These are phyloP conservation scores for Fraxinus greggii DNA, from an alignment of 305 asterid species.

Conservation along the genomic window DNA sequence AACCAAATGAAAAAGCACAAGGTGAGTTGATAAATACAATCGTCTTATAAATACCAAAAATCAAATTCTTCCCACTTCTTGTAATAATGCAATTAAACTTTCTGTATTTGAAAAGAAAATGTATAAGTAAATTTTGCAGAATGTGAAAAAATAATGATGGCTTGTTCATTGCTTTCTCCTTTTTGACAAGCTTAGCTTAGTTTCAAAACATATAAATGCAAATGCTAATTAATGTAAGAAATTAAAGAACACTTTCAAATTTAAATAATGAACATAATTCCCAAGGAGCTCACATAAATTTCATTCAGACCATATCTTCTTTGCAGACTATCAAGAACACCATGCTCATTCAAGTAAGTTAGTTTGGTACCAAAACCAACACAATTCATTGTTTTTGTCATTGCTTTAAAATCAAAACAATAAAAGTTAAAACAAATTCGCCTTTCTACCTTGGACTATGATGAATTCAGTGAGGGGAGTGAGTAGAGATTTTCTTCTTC, in stretches of 20 bases:
- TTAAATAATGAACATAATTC: not conserved
- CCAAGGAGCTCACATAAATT: constrained; percentile 64
- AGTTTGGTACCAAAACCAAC: constrained; percentile 43
- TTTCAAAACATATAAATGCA: not conserved
- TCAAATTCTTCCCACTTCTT: not conserved
- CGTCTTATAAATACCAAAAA: not conserved
- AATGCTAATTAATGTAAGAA: not conserved
- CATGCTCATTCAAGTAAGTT: constrained; percentile 93
- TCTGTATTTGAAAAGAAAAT: not conserved
- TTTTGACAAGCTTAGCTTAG: not conserved
- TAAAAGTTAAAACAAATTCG: too few relatives aligned
- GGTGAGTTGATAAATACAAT: not conserved
- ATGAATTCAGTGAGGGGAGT: not conserved
- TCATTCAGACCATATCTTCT: constrained; percentile 86
- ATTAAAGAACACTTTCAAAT: not conserved
- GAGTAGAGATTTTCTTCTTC: not conserved
- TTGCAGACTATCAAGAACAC: constrained; percentile 85
- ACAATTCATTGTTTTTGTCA: too few relatives aligned
- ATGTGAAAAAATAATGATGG: not conserved
- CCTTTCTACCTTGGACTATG: too few relatives aligned
- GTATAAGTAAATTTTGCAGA: not conserved
- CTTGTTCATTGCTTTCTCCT: not conserved
- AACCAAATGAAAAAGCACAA: not conserved
- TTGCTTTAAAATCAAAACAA: too few relatives aligned
- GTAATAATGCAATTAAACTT: not conserved